Evolutionary conservation across 2,329 filamentous ascomycete species (phyloP).

Genomic region (Aspergillus jensenii): DNA sequence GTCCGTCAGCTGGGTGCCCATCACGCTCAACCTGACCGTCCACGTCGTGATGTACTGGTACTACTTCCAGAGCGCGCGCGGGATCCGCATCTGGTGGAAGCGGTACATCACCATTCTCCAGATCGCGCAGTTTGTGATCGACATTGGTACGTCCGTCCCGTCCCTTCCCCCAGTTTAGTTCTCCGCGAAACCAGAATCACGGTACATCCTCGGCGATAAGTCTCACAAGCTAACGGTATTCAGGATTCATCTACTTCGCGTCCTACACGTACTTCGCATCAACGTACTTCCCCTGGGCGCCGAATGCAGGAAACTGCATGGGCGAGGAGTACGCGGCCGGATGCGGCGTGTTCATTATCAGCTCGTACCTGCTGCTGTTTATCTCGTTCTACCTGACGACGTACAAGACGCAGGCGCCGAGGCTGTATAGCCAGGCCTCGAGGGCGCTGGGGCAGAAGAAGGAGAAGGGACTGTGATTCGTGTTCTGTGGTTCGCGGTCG

Average conservation of each 20-base stretch:
- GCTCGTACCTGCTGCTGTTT: constrained; percentile 94
- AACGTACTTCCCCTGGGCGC: constrained; percentile 82
- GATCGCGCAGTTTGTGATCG: constrained; percentile 95
- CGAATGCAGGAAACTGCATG: constrained; percentile 80
- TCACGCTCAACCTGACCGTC: constrained; percentile 86
- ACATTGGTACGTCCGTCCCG: constrained; percentile 63
- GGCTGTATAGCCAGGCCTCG: not conserved
- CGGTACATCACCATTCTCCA: constrained; percentile 98
- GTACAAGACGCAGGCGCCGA: constrained; percentile 56
- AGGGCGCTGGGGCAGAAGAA: not conserved
- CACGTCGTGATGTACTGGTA: constrained; percentile 99
- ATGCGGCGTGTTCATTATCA: constrained; percentile 85
- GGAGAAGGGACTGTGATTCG: not conserved
- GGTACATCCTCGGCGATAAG: too few relatives aligned
- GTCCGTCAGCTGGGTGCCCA: constrained; percentile 91
- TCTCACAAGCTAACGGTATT: not conserved
- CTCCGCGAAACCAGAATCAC: too few relatives aligned
- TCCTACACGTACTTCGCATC: constrained; percentile 97
- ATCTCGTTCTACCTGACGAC: constrained; percentile 98
- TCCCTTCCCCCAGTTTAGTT: too few relatives aligned
- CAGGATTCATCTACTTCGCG: constrained; percentile 96
- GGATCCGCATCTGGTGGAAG: constrained; percentile 98
- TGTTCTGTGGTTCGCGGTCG: not conserved
- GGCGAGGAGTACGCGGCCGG: constrained; percentile 97
- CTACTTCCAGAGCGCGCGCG: constrained; percentile 98